Base-by-base conservation (phyloP, 306 rosid species). In the Coriaria nepalensis region DNA sequence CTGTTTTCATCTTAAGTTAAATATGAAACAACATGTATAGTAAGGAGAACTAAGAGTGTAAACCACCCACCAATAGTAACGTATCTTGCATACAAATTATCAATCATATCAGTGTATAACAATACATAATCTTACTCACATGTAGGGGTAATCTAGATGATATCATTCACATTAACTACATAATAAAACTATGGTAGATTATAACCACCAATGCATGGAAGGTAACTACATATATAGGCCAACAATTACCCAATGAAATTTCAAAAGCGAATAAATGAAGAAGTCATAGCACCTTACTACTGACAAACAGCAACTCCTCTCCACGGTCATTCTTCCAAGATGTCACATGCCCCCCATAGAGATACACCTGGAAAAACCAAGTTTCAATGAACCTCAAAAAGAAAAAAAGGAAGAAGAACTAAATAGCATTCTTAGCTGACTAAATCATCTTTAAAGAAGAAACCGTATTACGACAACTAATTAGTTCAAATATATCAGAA, bases 321-420 rank as follows among this genome's bases (percentile, higher is more conserved):
- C 93, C 77, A 53, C 61, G 64, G 37, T 81, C 76, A 52, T 78
- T 86, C 66, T 73, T 85, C 95, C 93, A 85, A 4, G 93, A 81
- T 2, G 79, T 73, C 52, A 85, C 84, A 48, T 85, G 95, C 38
- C 68, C 95, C 2, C 95, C 87, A 4, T 78, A 78, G 35, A 85
- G 45, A 58, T 78, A 78, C 35, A 81, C 80, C 93, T 85, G 63
- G 6, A 41, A 41, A 52, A 20, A 3, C 29, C 29, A 20, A 20
- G 44, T 8, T 8, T 5, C 44, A 40, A 8, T 7, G 44, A 8
- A 40, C 29, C 59, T 20, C 53, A 43, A 43, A 45, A 6, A 4
- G 37, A 37, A 57, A 2, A n/a, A 37, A 20, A 20, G 29, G 29
- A 20, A 20, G 29, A 20, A 20, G 29, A 1, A 12, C 8, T 38